Evolutionary conservation across 495 filamentous ascomycete genomes (phyloP), one percentile per base, ranked within the genome.

Genomic region (Haplographium delicatum): DNA sequence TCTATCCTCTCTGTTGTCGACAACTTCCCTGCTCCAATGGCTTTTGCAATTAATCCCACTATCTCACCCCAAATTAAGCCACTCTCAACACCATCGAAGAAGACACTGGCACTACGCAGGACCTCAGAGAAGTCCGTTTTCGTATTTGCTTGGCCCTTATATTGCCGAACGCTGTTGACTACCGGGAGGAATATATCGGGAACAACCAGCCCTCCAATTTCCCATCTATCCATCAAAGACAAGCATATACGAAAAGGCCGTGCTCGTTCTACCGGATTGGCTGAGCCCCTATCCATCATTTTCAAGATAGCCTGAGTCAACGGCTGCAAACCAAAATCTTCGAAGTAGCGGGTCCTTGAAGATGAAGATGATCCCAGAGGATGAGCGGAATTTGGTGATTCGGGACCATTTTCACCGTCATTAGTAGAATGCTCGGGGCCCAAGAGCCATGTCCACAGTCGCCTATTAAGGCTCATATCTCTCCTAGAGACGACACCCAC

Each of bases 71-170:
- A 99, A 19, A 99, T 96, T 33, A 96, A 72, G 3, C 84, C 82
- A 55, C 90, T 90, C 66, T 99, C 94, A 25, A 99, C 89, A 4
- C 89, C 91, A 65, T 99, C 91, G 56, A 99, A 97, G 66, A 99
- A 97, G 31, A 89, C 83, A 58, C 84, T 95, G 6, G 91, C 94
- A 58, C 93, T 97, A 45, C 86, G 78, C 30, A 96, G 74, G 1
- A 96, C 88, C 65, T 99, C 93, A n/a, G 76, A 71, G 53, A 90
- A 88, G 27, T 89, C 76, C 10, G 79, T 68, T 58, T 84, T 84
- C 13, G 68, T 74, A 47, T 68, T 49, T 37, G 84, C 70, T 47
- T 68, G 63, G 34, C 63, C 59, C 62, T 90, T 81, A 67, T 88
- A 96, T 15, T 68, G 63, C 53, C 83, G 80, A 37, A 95, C 79